A percentile compares a stretch with the other conserved stretches of the same genome.
These are phyloP conservation scores for Irpex rosettiformis DNA, from an alignment of 1,284 basidiomycete genomes.

Conservation along the genomic window DNA sequence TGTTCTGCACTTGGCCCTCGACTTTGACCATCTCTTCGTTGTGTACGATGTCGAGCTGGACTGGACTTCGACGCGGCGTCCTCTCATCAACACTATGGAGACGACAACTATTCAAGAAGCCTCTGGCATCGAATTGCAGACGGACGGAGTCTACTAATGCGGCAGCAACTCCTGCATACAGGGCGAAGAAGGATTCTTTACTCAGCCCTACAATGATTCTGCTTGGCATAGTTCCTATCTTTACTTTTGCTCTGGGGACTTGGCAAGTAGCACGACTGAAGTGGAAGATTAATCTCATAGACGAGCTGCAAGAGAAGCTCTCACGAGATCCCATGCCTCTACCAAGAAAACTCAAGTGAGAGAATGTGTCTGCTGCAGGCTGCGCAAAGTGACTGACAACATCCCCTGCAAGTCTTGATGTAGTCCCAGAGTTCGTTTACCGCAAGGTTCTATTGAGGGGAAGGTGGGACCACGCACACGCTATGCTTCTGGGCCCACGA, in stretches of 20 bases:
- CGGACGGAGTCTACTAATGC: slow-evolving; percentile 16
- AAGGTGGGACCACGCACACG: slow-evolving; percentile 70
- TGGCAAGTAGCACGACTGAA: slow-evolving; percentile 92
- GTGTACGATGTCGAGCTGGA: neutral
- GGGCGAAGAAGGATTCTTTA: slow-evolving; percentile 52
- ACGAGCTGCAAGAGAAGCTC: slow-evolving; percentile 92
- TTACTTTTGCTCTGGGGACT: slow-evolving; percentile 88
- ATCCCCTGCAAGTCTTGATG: slow-evolving; percentile 43
- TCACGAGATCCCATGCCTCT: slow-evolving; percentile 76
- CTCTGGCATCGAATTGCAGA: neutral
- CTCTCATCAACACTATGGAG: neutral
- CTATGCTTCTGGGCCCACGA: slow-evolving; percentile 84
- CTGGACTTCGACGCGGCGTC: neutral
- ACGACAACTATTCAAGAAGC: neutral
- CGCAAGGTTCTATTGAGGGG: slow-evolving; percentile 82
- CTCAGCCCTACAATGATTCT: slow-evolving; percentile 75
- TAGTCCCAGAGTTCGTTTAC: slow-evolving; percentile 83
- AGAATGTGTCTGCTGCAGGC: slow-evolving; percentile 13
- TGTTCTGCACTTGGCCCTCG: neutral
- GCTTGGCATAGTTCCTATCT: slow-evolving; percentile 84
- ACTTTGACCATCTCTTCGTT: neutral
- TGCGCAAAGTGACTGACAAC: neutral
- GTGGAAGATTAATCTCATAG: slow-evolving; percentile 95
- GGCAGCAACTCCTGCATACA: slow-evolving; percentile 37
- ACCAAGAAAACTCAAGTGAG: slow-evolving; percentile 87